These are phyloP conservation scores for Triangularia verruculosa DNA, from an alignment of 2,329 filamentous ascomycete species.

Conservation along the genomic window DNA sequence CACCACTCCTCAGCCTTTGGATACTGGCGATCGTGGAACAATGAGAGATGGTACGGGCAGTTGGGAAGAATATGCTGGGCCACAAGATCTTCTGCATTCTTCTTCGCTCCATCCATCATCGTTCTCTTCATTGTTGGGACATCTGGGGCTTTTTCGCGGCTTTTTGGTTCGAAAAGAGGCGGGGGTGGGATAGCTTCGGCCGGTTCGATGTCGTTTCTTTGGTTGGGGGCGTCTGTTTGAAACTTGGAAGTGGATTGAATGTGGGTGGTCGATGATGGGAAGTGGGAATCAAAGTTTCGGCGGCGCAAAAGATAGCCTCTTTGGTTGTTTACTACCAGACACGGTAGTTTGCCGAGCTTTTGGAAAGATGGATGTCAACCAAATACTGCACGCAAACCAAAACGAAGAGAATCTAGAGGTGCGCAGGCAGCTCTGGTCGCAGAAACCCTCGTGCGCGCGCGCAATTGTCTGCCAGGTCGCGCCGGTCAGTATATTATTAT, in stretches of 20 bases:
- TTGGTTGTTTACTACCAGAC: not conserved
- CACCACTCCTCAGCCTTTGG: conserved; percentile 43
- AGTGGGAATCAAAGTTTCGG: not conserved
- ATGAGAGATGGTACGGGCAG: conserved; percentile 52
- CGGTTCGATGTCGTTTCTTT: not conserved
- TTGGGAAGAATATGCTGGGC: conserved; percentile 51
- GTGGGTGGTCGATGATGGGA: not conserved
- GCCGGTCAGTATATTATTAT: conserved; percentile 12
- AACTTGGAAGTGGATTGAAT: not conserved
- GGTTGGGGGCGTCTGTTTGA: not conserved
- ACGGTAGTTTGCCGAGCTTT: not conserved
- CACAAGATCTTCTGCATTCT: conserved; percentile 50
- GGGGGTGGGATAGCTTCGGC: not conserved
- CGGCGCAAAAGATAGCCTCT: not conserved
- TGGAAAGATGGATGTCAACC: not conserved
- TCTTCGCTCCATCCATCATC: conserved; percentile 61
- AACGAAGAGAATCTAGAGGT: not conserved
- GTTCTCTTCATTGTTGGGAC: conserved; percentile 36
- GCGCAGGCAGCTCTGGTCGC: not conserved
- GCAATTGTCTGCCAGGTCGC: conserved; percentile 13
- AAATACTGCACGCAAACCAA: not conserved
- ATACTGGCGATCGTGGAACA: conserved; percentile 48
- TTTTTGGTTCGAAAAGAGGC: too few species aligned
- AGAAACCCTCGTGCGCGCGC: conserved; percentile 3
- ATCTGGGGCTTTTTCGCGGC: conserved; percentile 23